Conservation (phyloP, 1,139 yeast genomes). For the Saccharomycopsis phalli region DNA sequence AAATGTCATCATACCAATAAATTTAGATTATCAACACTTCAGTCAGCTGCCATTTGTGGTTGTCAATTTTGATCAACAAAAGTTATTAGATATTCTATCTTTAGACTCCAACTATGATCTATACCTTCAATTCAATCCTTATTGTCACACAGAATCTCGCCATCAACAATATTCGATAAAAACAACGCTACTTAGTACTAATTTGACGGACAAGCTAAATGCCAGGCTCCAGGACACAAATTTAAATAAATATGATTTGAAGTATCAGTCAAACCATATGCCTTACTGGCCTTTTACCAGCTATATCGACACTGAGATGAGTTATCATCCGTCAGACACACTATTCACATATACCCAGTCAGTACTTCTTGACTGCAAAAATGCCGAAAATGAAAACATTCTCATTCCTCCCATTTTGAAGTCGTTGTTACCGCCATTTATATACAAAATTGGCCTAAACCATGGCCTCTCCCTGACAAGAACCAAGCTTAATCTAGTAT, state of each 20-base stretch:
- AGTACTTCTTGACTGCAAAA: constrained; percentile 18
- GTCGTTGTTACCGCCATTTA: constrained; percentile 20
- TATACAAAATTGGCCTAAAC: constrained; percentile 10
- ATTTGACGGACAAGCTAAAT: constrained; percentile 21
- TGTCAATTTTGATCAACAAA: constrained; percentile 5
- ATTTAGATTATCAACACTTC: constrained; percentile 27
- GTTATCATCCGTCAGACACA: too few species aligned
- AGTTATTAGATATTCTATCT: constrained; percentile 15
- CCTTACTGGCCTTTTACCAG: constrained; percentile 25
- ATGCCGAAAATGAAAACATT: not conserved
- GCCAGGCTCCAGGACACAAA: not conserved
- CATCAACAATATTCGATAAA: constrained; percentile 20
- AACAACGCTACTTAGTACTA: constrained; percentile 21
- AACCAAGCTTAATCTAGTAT: not conserved
- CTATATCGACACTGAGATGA: constrained; percentile 19
- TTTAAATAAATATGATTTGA: not conserved
- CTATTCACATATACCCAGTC: too few species aligned
- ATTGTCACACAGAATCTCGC: constrained; percentile 16
- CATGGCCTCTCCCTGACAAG: not conserved
- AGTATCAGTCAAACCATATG: too few species aligned
- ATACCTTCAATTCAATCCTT: constrained; percentile 21
- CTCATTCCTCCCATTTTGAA: constrained; percentile 22
- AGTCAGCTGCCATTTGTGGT: constrained; percentile 26
- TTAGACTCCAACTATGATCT: constrained; percentile 20
- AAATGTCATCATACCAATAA: constrained; percentile 26